These are phyloP conservation scores for Spirogloea muscicola DNA, from an alignment of 139 green algal genomes.

Conservation along the genomic window DNA sequence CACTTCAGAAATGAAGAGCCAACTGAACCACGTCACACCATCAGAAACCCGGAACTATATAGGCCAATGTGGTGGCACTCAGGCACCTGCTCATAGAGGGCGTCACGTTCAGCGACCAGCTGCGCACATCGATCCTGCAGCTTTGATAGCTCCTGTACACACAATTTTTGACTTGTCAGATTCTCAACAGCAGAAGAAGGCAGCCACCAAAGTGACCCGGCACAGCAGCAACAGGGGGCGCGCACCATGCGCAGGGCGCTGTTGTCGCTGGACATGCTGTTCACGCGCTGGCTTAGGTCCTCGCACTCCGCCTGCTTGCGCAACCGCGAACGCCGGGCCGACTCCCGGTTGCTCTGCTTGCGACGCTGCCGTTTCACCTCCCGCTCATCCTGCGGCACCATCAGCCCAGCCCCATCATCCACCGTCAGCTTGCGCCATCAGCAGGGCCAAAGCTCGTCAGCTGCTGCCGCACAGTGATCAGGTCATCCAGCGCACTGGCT, in stretches of 20 bases:
- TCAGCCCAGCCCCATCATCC: not conserved
- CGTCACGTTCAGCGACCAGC: conserved; percentile 20
- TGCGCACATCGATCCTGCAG: conserved; percentile 11
- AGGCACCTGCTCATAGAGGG: too few species aligned
- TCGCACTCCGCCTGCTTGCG: conserved; percentile 84
- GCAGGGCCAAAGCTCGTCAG: too few species aligned
- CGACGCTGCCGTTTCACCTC: conserved; percentile 75
- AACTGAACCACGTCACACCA: too few species aligned
- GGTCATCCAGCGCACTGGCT: too few species aligned
- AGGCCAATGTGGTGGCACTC: too few species aligned
- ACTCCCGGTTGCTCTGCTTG: conserved; percentile 89
- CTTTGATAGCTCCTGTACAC: conserved; percentile 11
- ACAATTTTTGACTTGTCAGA: not conserved
- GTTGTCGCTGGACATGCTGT: conserved; percentile 53
- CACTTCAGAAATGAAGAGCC: too few species aligned
- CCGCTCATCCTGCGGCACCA: conserved; percentile 62
- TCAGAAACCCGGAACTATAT: too few species aligned
- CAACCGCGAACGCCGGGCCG: conserved; percentile 69
- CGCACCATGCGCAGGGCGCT: conserved; percentile 32
- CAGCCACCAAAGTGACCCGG: not conserved
- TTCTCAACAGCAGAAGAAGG: not conserved
- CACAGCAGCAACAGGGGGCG: not conserved
- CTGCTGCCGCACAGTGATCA: too few species aligned
- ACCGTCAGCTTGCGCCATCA: too few species aligned
- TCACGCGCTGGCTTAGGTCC: conserved; percentile 53